Percentiles rank a stretch among this genome's conserved stretches.
Conservation (phyloP, 345 rosid genomes). For the Lumnitzera littorea region DNA sequence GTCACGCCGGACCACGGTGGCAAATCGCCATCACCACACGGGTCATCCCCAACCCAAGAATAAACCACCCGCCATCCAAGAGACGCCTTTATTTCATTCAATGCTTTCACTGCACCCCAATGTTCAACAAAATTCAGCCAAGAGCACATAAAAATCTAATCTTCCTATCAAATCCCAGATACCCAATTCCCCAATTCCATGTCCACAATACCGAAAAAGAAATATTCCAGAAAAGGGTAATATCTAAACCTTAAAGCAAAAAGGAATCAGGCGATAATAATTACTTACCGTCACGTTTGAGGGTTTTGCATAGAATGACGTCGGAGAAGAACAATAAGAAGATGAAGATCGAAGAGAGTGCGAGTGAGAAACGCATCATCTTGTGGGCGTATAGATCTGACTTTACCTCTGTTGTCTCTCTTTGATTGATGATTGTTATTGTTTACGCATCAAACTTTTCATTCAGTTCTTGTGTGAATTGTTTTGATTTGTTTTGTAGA, state of each 20-base stretch:
- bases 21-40: conserved; percentile 84
- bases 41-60: conserved; percentile 97
- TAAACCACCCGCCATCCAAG: conserved; percentile 97
- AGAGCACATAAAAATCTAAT: not conserved
- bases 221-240: not conserved
- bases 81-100: conserved; percentile 94
- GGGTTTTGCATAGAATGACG: conserved; percentile 42
- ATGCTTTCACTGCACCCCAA: conserved; percentile 67
- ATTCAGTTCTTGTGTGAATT: too few species aligned
- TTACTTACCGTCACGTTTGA: conserved; percentile 43
- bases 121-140: not conserved
- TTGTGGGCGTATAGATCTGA: not conserved
- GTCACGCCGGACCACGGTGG: conserved; percentile 97
- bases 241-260: not conserved
- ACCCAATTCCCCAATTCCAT: too few species aligned
- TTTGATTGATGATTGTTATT: too few species aligned
- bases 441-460: too few species aligned
- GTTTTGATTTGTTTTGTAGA: too few species aligned
- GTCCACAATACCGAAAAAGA: not conserved
- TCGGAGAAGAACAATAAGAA: conserved; percentile 22
- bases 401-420: too few species aligned
- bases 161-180: not conserved
- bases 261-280: not conserved
- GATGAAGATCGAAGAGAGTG: conserved; percentile 17
- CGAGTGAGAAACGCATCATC: conserved; percentile 13